Percentiles rank a stretch among this genome's conserved stretches.
phyloP scores from a whole-genome alignment of 2,329 filamentous ascomycete species.

The Phoma herbarum region DNA sequence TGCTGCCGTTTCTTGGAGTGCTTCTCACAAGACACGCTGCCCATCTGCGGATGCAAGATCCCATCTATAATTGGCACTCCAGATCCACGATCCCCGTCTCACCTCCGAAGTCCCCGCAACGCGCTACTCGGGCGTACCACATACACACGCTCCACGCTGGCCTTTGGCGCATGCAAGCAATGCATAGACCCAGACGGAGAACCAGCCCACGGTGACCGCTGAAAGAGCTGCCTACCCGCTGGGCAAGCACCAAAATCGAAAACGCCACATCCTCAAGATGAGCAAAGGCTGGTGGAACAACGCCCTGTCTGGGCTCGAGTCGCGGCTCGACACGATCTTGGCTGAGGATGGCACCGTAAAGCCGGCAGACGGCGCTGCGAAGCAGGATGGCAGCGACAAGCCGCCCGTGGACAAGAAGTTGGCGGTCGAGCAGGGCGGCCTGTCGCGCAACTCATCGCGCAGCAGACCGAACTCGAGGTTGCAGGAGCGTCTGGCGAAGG shows the following conservation, averaged over 20 bases:
- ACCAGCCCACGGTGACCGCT: slow-evolving; percentile 43
- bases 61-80: neutral
- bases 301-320: slow-evolving; percentile 93
- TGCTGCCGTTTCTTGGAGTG: neutral
- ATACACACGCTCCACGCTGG: slow-evolving; percentile 35
- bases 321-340: slow-evolving; percentile 88
- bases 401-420: slow-evolving; percentile 40
- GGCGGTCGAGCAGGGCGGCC: slow-evolving; percentile 47
- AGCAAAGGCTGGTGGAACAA: slow-evolving; percentile 62
- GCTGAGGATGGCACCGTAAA: slow-evolving; percentile 73
- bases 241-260: slow-evolving; percentile 1
- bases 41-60: neutral
- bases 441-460: slow-evolving; percentile 70
- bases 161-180: slow-evolving; percentile 41
- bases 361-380: slow-evolving; percentile 49
- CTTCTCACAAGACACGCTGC: neutral
- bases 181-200: slow-evolving; percentile 43
- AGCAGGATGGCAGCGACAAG: slow-evolving; percentile 43
- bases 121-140: slow-evolving; percentile 36
- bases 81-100: slow-evolving; percentile 14
- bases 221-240: slow-evolving; percentile 21
- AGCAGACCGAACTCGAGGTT: slow-evolving; percentile 79
- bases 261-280: slow-evolving; percentile 26
- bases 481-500: slow-evolving; percentile 88
- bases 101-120: slow-evolving; percentile 33